phyloP scores from a whole-genome alignment of 208 protist genomes.

The Crithidia brevicula region DNA sequence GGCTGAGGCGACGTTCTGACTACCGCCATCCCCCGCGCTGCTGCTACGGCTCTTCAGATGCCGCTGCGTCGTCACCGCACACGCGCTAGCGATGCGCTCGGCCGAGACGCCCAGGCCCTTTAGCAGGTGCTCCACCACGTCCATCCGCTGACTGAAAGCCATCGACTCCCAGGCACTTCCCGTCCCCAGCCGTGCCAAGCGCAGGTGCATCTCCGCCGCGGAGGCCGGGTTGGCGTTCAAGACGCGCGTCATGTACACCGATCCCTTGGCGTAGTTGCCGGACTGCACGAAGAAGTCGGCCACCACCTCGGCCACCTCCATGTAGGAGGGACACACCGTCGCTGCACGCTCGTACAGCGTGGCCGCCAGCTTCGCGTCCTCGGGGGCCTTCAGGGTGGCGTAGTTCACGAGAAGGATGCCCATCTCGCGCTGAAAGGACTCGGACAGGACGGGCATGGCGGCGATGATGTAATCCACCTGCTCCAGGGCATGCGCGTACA shows the following conservation, averaged over 20 bases:
- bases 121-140: constrained; percentile 70
- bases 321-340: constrained; percentile 41
- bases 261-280: constrained; percentile 61
- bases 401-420: constrained; percentile 80
- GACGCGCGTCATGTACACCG: constrained; percentile 55
- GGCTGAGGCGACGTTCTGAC: constrained; percentile 5
- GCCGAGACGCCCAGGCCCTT: constrained; percentile 41
- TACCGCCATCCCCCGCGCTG: background rate
- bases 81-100: constrained; percentile 19
- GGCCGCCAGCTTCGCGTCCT: constrained; percentile 37
- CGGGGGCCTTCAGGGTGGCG: constrained; percentile 55
- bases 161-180: constrained; percentile 57
- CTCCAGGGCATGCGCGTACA: constrained; percentile 66
- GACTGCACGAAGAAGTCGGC: constrained; percentile 71
- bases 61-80: constrained; percentile 8
- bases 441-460: constrained; percentile 17
- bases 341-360: constrained; percentile 65
- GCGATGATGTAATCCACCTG: constrained; percentile 38
- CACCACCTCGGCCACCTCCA: constrained; percentile 66
- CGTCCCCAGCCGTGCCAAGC: constrained; percentile 47
- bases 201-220: constrained; percentile 40
- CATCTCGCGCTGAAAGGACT: constrained; percentile 57
- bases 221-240: constrained; percentile 33
- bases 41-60: background rate
- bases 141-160: constrained; percentile 30